Percentiles rank a stretch among this genome's conserved stretches.
Conservation (phyloP, 164 flowering plant genomes). For the Protea cynaroides region DNA sequence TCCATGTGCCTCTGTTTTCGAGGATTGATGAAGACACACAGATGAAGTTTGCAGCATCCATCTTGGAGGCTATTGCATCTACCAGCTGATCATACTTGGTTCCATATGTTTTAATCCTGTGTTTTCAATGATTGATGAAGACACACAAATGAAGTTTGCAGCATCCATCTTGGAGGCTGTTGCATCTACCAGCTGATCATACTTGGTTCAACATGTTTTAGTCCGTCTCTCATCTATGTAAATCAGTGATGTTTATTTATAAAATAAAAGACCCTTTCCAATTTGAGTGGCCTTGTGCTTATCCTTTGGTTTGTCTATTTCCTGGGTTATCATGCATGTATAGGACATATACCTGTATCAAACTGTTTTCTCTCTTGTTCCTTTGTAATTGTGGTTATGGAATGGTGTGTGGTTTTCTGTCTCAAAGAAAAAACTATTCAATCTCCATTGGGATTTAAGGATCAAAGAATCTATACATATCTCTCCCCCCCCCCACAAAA, state of each 20-base stretch:
- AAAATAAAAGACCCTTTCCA: background rate
- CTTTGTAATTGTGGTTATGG: too few relatives aligned
- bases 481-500: too few relatives aligned
- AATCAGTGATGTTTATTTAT: background rate
- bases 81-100: background rate
- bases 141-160: constrained; percentile 56
- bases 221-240: background rate
- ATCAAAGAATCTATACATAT: too few relatives aligned
- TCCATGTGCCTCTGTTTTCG: constrained; percentile 63
- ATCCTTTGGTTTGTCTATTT: background rate
- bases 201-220: background rate
- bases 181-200: background rate
- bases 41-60: constrained; percentile 45
- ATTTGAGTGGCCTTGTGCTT: background rate
- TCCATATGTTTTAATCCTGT: too few relatives aligned
- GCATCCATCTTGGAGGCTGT: constrained; percentile 43
- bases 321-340: background rate
- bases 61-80: constrained; percentile 31
- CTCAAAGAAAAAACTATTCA: too few relatives aligned
- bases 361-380: background rate
- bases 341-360: constrained; percentile 1
- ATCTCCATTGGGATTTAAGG: too few relatives aligned
- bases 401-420: too few relatives aligned
- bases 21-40: constrained; percentile 57
- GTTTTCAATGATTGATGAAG: constrained; percentile 52